Evolutionary conservation across 805 yeast species (phyloP), one percentile per base, ranked within the genome.

Genomic region (Ogataea pignaliae): DNA sequence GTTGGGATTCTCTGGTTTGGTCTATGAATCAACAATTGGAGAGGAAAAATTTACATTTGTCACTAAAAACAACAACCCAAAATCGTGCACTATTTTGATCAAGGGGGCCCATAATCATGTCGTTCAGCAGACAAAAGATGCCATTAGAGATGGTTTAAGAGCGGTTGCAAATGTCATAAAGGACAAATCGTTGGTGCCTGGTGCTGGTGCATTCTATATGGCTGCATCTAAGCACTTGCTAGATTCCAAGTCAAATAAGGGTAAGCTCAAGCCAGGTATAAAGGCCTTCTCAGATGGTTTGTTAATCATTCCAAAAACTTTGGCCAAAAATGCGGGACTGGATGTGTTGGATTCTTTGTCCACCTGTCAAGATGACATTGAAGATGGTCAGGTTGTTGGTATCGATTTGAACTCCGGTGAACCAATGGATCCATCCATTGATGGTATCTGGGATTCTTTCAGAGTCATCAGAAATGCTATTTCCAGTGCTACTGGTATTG

Each of bases 1-100:
- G 6, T 74, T 93, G 48, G 99, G 99, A 18, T 83, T 68, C 63
- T 88, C 97, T 13, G 98, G 98, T 15, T 72, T 78, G 44, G 96
- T 93, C 10, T 87, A 87, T 64, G 97, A 93, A 71, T 88, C 88
- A 63, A 81, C 90, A 29, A 79, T 93, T 50, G 99, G 98, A 41
- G 99, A 93, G 70, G 99, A 95, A 61, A 93, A 93, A 69, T 93
- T 85, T 72, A 93, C 99, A 15, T 93, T 85, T 68, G 87, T 93
- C 41, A 95, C 97, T 43, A 95, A 91, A 59, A 82, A 81, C 58
- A 79, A 77, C 63, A 85, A 88, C 59, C 97, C 98, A 47, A 87
- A 87, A 66, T 79, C 96, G 6, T 93, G 89, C 54, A 88, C 97
- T 10, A 86, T 93, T 46, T 75, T 93, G 48, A 90, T 93, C 62